Base-by-base conservation (phyloP, 176 grass and related monocot genomes). In the Ensete ventricosum region DNA sequence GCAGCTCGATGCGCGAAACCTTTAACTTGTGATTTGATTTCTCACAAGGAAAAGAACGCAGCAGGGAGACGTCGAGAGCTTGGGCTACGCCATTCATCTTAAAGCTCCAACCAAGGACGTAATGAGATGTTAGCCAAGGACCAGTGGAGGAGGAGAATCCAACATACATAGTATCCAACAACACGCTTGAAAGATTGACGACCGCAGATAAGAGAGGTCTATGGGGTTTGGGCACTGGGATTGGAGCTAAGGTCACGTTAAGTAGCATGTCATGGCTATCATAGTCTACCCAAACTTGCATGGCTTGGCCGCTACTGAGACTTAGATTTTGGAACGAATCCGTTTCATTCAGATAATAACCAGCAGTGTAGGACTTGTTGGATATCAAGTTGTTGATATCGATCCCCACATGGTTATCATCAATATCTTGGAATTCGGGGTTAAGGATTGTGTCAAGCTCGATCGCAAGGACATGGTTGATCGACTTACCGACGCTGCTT, bases 211-310 rank as follows among this genome's bases (percentile, higher is more conserved):
- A 9, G 4, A 85, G 12, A 24, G 78, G 77, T 48, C 9, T 75
- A 0, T 8, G 0, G 9, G 73, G 73, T 23, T 76, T 85, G 9
- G 6, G 23, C 14, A 26, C 17, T 3, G 25, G 14, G 0, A 76
- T 14, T 2, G 81, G 54, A 49, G 66, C 77, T 9, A 85, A 54
- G 19, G 73, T 85, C 54, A 80, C 66, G 27, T 58, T 65, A 12
- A 77, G 67, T 19, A 26, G 23, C 66, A 66, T 76, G 19, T 11
- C 2, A 0, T 76, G 14, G 21, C 66, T 50, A 53, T 64, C 23
- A 2, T 76, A 85, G n/a, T 77, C 67, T 17, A 85, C 59, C 83
- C 78, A 85, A 13, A 71, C 83, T 64, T 76, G 78, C 53, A 80
- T 80, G 0, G 43, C 10, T 1, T 84, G 5, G 2, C 48, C 29